Conservation (phyloP, 805 yeast species). For the Saturnispora hagleri region DNA sequence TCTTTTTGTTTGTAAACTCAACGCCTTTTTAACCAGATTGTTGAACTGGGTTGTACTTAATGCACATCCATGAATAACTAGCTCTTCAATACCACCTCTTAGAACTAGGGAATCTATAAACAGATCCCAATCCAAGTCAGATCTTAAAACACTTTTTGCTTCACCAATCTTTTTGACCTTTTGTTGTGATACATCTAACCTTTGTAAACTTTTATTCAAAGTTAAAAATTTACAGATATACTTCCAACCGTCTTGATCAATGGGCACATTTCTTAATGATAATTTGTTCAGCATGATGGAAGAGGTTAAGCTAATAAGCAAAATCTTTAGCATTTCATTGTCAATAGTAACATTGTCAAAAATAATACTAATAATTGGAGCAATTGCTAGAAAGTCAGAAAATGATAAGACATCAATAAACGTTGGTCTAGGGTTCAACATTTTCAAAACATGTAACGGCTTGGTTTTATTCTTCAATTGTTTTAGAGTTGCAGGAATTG, state of each 20-base stretch:
- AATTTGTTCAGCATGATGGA: constrained; percentile 40
- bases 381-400: constrained; percentile 47
- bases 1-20: constrained; percentile 36
- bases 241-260: constrained; percentile 43
- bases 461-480: constrained; percentile 42
- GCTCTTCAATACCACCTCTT: constrained; percentile 48
- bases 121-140: constrained; percentile 46
- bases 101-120: constrained; percentile 33
- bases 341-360: constrained; percentile 50
- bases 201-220: constrained; percentile 34
- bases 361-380: constrained; percentile 45
- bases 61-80: constrained; percentile 50
- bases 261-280: constrained; percentile 46
- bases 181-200: constrained; percentile 51
- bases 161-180: constrained; percentile 35
- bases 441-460: constrained; percentile 46
- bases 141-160: constrained; percentile 30
- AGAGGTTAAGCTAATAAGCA: constrained; percentile 36
- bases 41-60: constrained; percentile 34
- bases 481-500: constrained; percentile 43
- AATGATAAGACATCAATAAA: constrained; percentile 48
- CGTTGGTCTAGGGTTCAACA: constrained; percentile 51
- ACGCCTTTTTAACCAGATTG: constrained; percentile 33
- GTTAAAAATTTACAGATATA: constrained; percentile 41
- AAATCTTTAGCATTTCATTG: constrained; percentile 42